Conservation (phyloP, 2,329 filamentous ascomycete species). For the Davidsoniella eucalypti region DNA sequence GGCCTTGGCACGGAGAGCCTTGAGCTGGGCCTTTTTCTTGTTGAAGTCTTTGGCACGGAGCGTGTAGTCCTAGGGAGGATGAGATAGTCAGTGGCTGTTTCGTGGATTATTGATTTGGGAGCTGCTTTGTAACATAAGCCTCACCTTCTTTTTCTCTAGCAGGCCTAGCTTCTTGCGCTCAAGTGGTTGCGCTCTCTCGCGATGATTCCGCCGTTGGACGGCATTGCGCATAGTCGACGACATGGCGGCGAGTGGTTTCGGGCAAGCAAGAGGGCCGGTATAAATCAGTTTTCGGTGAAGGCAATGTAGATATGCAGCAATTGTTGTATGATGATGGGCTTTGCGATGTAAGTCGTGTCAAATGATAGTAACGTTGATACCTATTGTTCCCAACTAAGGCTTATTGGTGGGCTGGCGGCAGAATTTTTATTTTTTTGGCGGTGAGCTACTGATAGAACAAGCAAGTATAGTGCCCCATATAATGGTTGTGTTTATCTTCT, state of each 20-base stretch:
- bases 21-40: constrained; percentile 45
- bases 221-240: constrained; percentile 42
- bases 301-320: no score
- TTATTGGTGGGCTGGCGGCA: no score
- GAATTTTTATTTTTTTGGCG: no score
- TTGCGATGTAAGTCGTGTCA: no score
- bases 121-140: constrained; percentile 5
- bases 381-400: no score
- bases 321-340: no score
- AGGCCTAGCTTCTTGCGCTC: constrained; percentile 78
- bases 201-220: constrained; percentile 68
- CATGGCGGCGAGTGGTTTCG: constrained; percentile 20
- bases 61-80: constrained; percentile 37
- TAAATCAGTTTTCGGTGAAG: no score
- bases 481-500: no score
- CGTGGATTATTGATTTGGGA: background rate
- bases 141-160: constrained; percentile 84
- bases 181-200: constrained; percentile 73
- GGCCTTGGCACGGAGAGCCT: constrained; percentile 43
- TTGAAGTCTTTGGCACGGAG: constrained; percentile 50
- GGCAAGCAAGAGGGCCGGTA: no score
- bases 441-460: no score
- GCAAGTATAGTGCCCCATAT: no score
- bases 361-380: no score
- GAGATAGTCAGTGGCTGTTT: background rate